Evolutionary conservation across 129 eudicot genomes (phyloP).

Genomic region (Chrysanthemum lavandulifolium): DNA sequence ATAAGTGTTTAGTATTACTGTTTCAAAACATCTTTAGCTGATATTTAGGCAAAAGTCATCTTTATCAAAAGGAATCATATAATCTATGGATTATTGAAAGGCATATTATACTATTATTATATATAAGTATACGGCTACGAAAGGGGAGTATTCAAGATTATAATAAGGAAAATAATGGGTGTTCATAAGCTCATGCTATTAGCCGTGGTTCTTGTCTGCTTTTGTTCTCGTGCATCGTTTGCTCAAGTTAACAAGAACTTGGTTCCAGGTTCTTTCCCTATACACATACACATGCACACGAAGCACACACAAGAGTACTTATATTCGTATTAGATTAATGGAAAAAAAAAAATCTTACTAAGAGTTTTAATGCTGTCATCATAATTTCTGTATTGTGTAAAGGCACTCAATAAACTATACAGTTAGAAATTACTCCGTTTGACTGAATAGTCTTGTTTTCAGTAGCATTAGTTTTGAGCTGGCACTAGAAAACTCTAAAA

Average conservation of each 20-base stretch:
- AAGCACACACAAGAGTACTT: too few relatives aligned
- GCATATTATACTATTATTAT: background rate
- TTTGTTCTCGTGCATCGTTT: constrained; percentile 28
- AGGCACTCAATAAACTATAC: background rate
- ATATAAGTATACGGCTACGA: constrained; percentile 14
- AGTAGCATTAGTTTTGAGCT: background rate
- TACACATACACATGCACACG: too few relatives aligned
- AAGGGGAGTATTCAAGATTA: background rate
- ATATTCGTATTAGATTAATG: too few relatives aligned
- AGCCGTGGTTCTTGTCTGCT: constrained; percentile 22
- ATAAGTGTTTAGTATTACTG: background rate
- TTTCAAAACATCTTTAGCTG: background rate
- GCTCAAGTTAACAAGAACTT: constrained; percentile 16
- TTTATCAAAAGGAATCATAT: constrained; percentile 23
- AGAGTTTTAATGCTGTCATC: too few relatives aligned
- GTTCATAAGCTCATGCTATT: constrained; percentile 17
- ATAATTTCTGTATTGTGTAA: background rate
- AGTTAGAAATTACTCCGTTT: background rate
- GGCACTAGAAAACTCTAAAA: background rate
- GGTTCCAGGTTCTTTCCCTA: constrained; percentile 26
- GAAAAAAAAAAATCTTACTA: too few relatives aligned
- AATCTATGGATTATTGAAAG: constrained; percentile 20
- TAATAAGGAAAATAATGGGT: constrained; percentile 26
- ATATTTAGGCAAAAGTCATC: background rate
- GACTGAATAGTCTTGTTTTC: constrained; percentile 7